Evolutionary conservation across 164 flowering plant genomes (phyloP), one percentile per base, ranked within the genome.

Genomic region (Stephania yunnanensis): DNA sequence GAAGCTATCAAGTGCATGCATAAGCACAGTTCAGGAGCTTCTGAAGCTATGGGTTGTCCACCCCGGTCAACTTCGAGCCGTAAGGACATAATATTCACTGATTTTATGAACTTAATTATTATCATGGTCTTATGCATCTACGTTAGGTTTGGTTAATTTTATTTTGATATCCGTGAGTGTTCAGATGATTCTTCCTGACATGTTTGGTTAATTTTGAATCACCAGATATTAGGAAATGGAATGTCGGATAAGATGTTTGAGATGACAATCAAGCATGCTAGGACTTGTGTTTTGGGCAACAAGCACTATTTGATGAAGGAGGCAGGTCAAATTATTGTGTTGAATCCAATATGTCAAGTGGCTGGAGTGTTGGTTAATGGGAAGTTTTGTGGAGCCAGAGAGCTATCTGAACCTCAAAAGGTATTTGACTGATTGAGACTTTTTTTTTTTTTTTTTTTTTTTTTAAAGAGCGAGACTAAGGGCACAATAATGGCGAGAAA

Each of bases 211-310:
- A n/a, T 12, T 61, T 76, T 52, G 70, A 36, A 36, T 36, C 31
- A 45, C 46, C 89, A 91, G 97, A 85, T 86, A 45, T 78, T 91
- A 52, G 94, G 92, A 7, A 4, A 19, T 15, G 64, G 64, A 17
- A 93, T 91, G 93, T 89, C 97, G 3, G 92, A 90, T 42, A 93
- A 81, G 78, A 87, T 78, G 83, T 92, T 93, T 93, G 92, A 93
- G 13, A 83, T 73, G 10, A 85, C 89, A 0, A 64, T 87, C 2
- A 88, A 83, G 69, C 98, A 93, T 77, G 98, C 97, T 0, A 82
- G 65, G 19, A 83, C 81, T 0, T 93, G 98, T 58, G 74, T 12
- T 1, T 2, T 87, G 80, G 94, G 87, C 17, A 83, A 72, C 82
- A 89, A 89, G 50, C 68, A 25, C 0, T 89, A 85, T 70, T 15